Conservation (phyloP, 2,329 filamentous ascomycete species). For the Pyrenochaeta sp. region DNA sequence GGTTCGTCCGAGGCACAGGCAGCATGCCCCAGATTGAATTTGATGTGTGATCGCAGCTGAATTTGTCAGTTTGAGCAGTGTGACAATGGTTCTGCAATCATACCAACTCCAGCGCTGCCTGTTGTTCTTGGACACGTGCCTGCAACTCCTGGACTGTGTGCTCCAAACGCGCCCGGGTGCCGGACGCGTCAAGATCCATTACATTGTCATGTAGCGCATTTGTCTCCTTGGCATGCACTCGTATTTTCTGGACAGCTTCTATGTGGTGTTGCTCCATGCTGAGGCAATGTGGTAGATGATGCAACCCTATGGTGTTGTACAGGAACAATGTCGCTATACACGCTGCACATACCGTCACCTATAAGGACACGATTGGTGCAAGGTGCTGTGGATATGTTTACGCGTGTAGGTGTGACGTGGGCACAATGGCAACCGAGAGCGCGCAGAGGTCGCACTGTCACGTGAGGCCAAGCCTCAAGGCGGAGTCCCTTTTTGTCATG, state of each 20-base stretch:
- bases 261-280: slow-evolving; percentile 34
- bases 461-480: slow-evolving; percentile 31
- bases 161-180: slow-evolving; percentile 67
- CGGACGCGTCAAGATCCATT: slow-evolving; percentile 50
- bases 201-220: slow-evolving; percentile 32
- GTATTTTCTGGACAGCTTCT: slow-evolving; percentile 36
- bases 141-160: slow-evolving; percentile 74
- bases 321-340: too few relatives aligned
- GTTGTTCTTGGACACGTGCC: slow-evolving; percentile 58
- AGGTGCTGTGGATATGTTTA: too few relatives aligned
- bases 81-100: background rate
- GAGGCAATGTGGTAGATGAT: background rate
- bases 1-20: slow-evolving; percentile 47
- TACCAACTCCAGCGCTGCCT: slow-evolving; percentile 58
- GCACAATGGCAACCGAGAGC: too few relatives aligned
- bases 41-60: slow-evolving; percentile 51
- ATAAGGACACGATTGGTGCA: too few relatives aligned
- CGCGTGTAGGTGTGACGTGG: too few relatives aligned
- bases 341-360: too few relatives aligned
- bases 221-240: slow-evolving; percentile 32
- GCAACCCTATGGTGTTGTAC: background rate
- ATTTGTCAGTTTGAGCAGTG: slow-evolving; percentile 22
- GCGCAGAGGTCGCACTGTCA: slow-evolving; percentile 2
- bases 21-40: slow-evolving; percentile 27
- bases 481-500: slow-evolving; percentile 30